Percentiles rank a stretch among this genome's conserved stretches.
Evolutionary conservation across 2,329 filamentous ascomycete species (phyloP).

Genomic region (Neodidymelliopsis sp.): DNA sequence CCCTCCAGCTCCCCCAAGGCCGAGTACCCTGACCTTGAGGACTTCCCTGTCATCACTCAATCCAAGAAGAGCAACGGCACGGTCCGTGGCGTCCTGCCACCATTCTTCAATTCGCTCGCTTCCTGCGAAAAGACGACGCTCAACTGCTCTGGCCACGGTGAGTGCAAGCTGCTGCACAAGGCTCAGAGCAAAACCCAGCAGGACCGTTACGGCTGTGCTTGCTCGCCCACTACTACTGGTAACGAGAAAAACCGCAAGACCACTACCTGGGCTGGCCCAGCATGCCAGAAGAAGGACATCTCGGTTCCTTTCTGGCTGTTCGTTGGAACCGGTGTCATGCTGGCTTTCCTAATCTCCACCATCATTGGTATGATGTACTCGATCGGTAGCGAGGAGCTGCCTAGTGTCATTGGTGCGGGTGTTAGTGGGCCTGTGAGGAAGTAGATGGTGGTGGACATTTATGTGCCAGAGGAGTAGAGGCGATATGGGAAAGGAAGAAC

Average conservation of each 20-base stretch:
- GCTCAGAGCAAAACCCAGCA: constrained; percentile 49
- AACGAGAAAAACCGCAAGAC: constrained; percentile 61
- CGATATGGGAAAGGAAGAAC: constrained; percentile 1
- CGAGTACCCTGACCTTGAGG: constrained; percentile 35
- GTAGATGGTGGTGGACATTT: constrained; percentile 28
- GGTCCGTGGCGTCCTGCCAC: constrained; percentile 65
- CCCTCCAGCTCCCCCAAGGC: constrained; percentile 36
- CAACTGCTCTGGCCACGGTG: constrained; percentile 83
- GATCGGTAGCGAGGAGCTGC: constrained; percentile 86
- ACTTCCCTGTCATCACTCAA: constrained; percentile 36
- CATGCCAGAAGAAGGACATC: constrained; percentile 91
- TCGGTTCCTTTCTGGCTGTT: constrained; percentile 91
- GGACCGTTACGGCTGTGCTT: constrained; percentile 82
- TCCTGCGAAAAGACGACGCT: constrained; percentile 74
- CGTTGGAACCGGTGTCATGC: constrained; percentile 72
- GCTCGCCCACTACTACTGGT: constrained; percentile 65
- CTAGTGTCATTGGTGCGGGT: constrained; percentile 94
- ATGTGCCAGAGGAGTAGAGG: background rate
- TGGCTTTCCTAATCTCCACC: constrained; percentile 72
- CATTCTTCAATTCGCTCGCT: constrained; percentile 76
- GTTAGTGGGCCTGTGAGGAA: constrained; percentile 70
- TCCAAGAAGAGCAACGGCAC: constrained; percentile 41
- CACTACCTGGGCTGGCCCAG: constrained; percentile 81
- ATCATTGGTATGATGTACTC: constrained; percentile 80
- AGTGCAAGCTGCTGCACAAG: constrained; percentile 73